phyloP scores from a whole-genome alignment of 306 rosid species.

The Pterocarpus santalinus region DNA sequence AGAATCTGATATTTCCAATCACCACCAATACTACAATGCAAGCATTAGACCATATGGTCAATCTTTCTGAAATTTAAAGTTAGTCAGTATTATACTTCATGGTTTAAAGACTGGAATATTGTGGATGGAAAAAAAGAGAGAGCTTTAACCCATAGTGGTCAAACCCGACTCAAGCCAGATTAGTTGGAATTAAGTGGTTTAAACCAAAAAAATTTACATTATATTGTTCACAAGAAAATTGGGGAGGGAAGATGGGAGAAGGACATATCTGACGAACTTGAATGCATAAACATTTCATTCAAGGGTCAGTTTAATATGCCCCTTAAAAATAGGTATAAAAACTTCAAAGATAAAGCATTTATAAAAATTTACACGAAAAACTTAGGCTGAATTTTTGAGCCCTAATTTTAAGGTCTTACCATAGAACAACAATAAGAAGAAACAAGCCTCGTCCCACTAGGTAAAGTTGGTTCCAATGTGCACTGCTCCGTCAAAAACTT shows the following conservation, averaged over 20 bases:
- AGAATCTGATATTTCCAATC: too few species aligned
- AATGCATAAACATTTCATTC: not conserved
- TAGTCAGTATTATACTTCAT: not conserved
- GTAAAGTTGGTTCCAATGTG: not conserved
- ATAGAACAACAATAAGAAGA: conserved; percentile 20
- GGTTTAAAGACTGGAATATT: not conserved
- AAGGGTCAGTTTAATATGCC: not conserved
- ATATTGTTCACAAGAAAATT: too few species aligned
- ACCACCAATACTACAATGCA: not conserved
- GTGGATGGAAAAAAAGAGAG: too few species aligned
- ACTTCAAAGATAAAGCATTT: not conserved
- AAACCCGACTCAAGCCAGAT: too few species aligned
- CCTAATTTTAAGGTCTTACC: not conserved
- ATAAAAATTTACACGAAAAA: not conserved
- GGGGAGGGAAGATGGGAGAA: not conserved
- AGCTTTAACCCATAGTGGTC: too few species aligned
- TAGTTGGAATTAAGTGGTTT: too few species aligned
- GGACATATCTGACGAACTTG: not conserved
- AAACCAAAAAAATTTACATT: too few species aligned
- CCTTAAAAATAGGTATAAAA: not conserved
- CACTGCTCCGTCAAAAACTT: not conserved
- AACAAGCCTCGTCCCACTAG: not conserved
- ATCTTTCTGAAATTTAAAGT: conserved; percentile 11
- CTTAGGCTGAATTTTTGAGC: not conserved
- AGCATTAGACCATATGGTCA: conserved; percentile 25